Evolutionary conservation across 2,329 filamentous ascomycete genomes (phyloP).

Genomic region (Phaeoacremonium minimum): DNA sequence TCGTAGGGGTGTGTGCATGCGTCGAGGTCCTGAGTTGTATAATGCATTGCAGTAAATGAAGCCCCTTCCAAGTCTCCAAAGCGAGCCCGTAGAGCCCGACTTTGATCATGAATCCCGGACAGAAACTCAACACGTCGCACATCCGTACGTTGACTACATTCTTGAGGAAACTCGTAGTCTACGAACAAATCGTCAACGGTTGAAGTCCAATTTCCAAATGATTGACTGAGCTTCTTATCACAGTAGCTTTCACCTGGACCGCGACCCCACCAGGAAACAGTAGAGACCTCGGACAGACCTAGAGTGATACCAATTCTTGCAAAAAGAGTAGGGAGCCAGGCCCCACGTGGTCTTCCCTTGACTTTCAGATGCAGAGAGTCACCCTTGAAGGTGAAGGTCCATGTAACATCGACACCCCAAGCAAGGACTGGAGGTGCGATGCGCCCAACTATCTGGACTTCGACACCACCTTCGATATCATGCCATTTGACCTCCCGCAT

Average conservation of each 20-base stretch:
- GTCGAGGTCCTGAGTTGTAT: constrained; percentile 48
- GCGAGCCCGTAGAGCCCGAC: constrained; percentile 33
- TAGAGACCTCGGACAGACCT: constrained; percentile 31
- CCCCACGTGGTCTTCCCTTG: constrained; percentile 40
- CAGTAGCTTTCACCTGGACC: constrained; percentile 63
- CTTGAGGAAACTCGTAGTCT: constrained; percentile 66
- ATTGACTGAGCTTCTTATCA: constrained; percentile 61
- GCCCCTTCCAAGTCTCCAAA: constrained; percentile 42
- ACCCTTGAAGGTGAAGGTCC: constrained; percentile 50
- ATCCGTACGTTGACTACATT: constrained; percentile 61
- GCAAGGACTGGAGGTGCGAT: constrained; percentile 60
- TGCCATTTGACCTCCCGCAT: constrained; percentile 29
- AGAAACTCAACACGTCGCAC: constrained; percentile 52
- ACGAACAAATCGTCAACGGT: constrained; percentile 48
- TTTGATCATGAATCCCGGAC: background rate
- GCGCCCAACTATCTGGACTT: constrained; percentile 40
- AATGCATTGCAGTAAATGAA: constrained; percentile 54
- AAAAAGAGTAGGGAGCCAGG: constrained; percentile 49
- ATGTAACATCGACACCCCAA: constrained; percentile 49
- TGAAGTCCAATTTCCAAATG: constrained; percentile 46
- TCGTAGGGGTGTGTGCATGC: constrained; percentile 57
- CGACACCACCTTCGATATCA: constrained; percentile 20
- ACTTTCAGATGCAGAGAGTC: constrained; percentile 45
- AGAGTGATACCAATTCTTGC: constrained; percentile 59
- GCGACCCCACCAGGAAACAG: constrained; percentile 60